phyloP scores from a whole-genome alignment of 495 filamentous ascomycete genomes.

The Penicillium bialowiezense region DNA sequence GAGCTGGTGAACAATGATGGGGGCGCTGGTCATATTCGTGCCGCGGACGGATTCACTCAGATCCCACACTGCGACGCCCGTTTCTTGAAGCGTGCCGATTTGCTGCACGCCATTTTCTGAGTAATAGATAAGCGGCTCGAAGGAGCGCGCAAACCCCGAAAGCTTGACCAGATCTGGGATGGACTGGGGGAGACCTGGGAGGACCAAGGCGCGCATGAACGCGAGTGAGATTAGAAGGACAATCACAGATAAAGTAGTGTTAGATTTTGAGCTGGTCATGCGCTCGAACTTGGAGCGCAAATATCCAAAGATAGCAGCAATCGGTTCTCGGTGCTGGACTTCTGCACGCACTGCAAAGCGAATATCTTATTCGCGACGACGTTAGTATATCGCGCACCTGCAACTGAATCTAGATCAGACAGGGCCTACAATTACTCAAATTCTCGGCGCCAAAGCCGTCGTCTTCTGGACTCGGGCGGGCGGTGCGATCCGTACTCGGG shows the following conservation, averaged over 20 bases:
- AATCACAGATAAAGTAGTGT: constrained; percentile 59
- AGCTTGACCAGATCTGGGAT: constrained; percentile 89
- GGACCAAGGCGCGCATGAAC: constrained; percentile 61
- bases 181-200: constrained; percentile 61
- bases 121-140: constrained; percentile 89
- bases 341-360: constrained; percentile 83
- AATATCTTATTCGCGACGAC: constrained; percentile 59
- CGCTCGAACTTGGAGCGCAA: constrained; percentile 53
- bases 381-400: constrained; percentile 37
- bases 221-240: constrained; percentile 56
- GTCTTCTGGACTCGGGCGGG: constrained; percentile 25
- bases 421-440: constrained; percentile 54
- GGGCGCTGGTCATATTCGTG: constrained; percentile 86
- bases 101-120: constrained; percentile 84
- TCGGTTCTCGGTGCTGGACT: constrained; percentile 82
- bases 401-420: constrained; percentile 23
- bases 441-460: constrained; percentile 41
- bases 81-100: constrained; percentile 81
- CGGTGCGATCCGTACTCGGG: constrained; percentile 14
- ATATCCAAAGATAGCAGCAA: constrained; percentile 68
- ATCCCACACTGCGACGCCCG: constrained; percentile 88
- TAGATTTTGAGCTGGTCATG: constrained; percentile 59
- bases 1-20: constrained; percentile 78
- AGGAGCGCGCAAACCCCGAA: constrained; percentile 78
- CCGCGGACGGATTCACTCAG: constrained; percentile 80